Percentiles rank a stretch among this genome's conserved stretches.
These are phyloP conservation scores for Cenococcum geophilum DNA, from an alignment of 495 filamentous ascomycete species.

Conservation along the genomic window DNA sequence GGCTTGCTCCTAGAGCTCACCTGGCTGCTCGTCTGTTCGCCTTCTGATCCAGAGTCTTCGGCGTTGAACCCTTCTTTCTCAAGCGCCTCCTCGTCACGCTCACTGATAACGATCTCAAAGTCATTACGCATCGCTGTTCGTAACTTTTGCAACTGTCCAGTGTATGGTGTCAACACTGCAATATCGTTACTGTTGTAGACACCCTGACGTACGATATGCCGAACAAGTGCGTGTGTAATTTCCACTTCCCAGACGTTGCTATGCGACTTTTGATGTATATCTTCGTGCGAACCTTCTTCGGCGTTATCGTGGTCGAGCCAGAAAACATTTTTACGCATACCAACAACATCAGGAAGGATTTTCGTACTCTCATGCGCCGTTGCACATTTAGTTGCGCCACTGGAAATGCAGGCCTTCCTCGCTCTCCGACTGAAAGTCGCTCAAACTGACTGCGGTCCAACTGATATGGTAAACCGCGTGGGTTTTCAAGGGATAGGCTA, in stretches of 20 bases:
- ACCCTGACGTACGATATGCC: constrained; percentile 64
- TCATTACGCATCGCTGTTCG: constrained; percentile 44
- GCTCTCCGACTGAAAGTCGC: constrained; percentile 39
- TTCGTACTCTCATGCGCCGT: constrained; percentile 48
- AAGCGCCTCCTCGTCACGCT: constrained; percentile 57
- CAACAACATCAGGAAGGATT: constrained; percentile 52
- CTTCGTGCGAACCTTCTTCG: constrained; percentile 45
- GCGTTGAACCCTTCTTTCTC: constrained; percentile 45
- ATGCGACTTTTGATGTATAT: constrained; percentile 42
- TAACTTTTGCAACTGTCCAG: constrained; percentile 61
- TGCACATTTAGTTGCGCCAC: constrained; percentile 56
- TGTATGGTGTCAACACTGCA: constrained; percentile 71
- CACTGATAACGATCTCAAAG: constrained; percentile 58
- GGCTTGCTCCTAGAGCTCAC: not conserved
- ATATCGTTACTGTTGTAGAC: constrained; percentile 58
- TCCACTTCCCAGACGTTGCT: constrained; percentile 62
- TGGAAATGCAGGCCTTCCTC: not conserved
- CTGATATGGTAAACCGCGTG: constrained; percentile 47
- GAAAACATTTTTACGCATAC: constrained; percentile 60
- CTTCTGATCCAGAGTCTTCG: not conserved
- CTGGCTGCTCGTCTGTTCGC: not conserved
- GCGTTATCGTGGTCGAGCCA: constrained; percentile 63
- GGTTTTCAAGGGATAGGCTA: constrained; percentile 54
- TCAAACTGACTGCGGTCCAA: constrained; percentile 65
- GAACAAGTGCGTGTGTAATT: constrained; percentile 58